A percentile compares a stretch with the other conserved stretches of the same genome.
Conservation (phyloP, 1,284 basidiomycete genomes). For the Cryptococcus sp. region DNA sequence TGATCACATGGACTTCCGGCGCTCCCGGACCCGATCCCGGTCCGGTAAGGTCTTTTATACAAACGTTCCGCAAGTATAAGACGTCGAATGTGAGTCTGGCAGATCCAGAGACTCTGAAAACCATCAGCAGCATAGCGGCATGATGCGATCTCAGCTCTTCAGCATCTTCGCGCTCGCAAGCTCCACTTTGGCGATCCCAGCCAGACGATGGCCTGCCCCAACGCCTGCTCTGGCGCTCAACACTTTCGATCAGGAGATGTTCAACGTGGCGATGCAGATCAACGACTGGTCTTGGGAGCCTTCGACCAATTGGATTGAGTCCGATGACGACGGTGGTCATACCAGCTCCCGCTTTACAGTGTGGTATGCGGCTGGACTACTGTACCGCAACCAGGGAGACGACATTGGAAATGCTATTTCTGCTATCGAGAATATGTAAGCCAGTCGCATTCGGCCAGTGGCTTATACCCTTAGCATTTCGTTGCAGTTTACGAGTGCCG, state of each 20-base stretch:
- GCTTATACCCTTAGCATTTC: constrained; percentile 8
- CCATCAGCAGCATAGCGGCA: too few relatives aligned
- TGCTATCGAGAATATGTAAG: constrained; percentile 23
- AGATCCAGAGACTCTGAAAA: too few relatives aligned
- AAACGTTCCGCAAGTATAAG: too few relatives aligned
- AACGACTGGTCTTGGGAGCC: constrained; percentile 23
- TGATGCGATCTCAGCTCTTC: too few relatives aligned
- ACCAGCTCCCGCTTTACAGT: constrained; percentile 19
- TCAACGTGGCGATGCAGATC: constrained; percentile 18
- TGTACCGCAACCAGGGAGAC: constrained; percentile 14
- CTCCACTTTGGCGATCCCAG: not conserved
- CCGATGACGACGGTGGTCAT: constrained; percentile 19
- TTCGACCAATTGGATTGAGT: constrained; percentile 17
- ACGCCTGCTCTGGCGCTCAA: constrained; percentile 1
- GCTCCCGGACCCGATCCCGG: too few relatives aligned
- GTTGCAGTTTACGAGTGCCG: constrained; percentile 13
- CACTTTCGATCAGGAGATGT: constrained; percentile 15
- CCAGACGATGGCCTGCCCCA: not conserved
- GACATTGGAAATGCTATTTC: constrained; percentile 17
- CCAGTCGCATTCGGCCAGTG: not conserved
- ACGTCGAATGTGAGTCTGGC: too few relatives aligned
- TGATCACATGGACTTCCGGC: too few relatives aligned
- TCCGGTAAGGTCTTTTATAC: too few relatives aligned
- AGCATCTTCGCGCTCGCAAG: too few relatives aligned
- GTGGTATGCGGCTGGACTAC: constrained; percentile 17